Base-by-base conservation (phyloP, 2,329 filamentous ascomycete genomes). In the Teratosphaeria destructans region DNA sequence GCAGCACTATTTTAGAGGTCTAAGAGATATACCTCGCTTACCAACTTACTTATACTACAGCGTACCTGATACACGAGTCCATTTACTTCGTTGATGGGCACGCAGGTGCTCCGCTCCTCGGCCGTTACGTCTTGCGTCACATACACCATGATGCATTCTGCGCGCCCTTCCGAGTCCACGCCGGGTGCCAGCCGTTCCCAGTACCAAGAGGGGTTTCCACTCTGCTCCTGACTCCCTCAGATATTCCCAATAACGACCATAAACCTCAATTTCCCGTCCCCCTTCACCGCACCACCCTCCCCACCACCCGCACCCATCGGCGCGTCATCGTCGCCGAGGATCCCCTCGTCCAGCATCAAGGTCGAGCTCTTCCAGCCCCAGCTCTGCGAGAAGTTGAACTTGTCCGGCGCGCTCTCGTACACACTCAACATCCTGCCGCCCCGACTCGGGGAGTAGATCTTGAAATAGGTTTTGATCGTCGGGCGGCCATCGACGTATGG, bases 301-400 rank as follows among this genome's bases (percentile, higher is more conserved):
- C 14, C 57, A 34, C n/a, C 47, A 73, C 72, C 65, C 70, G 72
- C 65, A 70, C 65, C 65, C 69, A 66, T 65, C 43, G 69, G 71
- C 27, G 16, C 53, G 16, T 67, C 70, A 55, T 68, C 71, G 8
- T 70, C 70, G 2, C 63, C 67, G 27, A 71, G 57, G 43, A 72
- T 60, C 0, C 73, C 75, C 59, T 82, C 79, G 64, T 82, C 80
- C 32, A 82, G 68, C 73, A 82, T 81, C 62, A 84, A 70, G n/a
- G 79, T 82, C 65, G 77, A 80, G 63, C 80, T 82, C 75, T 82
- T 83, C 81, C 81, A 84, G 0, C 81, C 81, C 81, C 81, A 84
- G 62, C 78, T 81, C 71, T 84, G 82, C 54, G 77, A 80, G 67
- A 83, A 83, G 65, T 83, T 83, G 69, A 84, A 84, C 59, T 76